Evolutionary conservation across 768 basidiomycete species (phyloP).

Genomic region (Crucibulum laeve): DNA sequence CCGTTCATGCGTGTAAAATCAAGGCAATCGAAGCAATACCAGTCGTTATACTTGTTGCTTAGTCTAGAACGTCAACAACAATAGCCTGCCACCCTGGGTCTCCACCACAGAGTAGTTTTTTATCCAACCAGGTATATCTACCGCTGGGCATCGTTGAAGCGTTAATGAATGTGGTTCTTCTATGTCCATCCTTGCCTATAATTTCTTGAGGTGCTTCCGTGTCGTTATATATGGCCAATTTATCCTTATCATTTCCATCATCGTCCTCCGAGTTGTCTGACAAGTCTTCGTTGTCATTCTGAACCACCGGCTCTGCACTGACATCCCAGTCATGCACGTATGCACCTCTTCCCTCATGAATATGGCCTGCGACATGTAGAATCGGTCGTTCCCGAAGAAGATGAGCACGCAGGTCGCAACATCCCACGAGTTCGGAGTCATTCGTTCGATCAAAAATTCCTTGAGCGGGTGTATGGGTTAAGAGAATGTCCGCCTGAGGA

Average conservation of each 20-base stretch:
- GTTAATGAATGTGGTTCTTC: constrained; percentile 46
- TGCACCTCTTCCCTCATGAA: constrained; percentile 59
- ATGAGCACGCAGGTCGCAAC: constrained; percentile 37
- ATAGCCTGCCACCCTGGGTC: constrained; percentile 39
- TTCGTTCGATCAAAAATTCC: constrained; percentile 44
- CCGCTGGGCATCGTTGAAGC: constrained; percentile 36
- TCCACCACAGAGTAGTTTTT: constrained; percentile 23
- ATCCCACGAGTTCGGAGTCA: constrained; percentile 39
- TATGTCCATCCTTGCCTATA: constrained; percentile 3
- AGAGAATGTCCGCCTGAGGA: constrained; percentile 40
- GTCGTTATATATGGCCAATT: background rate
- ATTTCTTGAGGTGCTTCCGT: background rate
- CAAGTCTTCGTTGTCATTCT: constrained; percentile 13
- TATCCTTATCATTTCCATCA: background rate
- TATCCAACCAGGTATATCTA: constrained; percentile 14
- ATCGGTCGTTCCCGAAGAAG: constrained; percentile 35
- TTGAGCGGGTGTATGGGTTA: constrained; percentile 62
- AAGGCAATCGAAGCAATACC: too few species aligned
- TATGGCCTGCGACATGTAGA: constrained; percentile 59
- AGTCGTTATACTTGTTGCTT: too few species aligned
- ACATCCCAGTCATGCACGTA: constrained; percentile 32
- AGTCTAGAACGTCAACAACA: constrained; percentile 37
- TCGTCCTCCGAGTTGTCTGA: constrained; percentile 6
- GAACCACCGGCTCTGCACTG: constrained; percentile 13
- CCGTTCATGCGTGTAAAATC: too few species aligned